Percentiles rank a stretch among this genome's conserved stretches.
Evolutionary conservation across 306 rosid species (phyloP).

Genomic region (Sicyos baderoa): DNA sequence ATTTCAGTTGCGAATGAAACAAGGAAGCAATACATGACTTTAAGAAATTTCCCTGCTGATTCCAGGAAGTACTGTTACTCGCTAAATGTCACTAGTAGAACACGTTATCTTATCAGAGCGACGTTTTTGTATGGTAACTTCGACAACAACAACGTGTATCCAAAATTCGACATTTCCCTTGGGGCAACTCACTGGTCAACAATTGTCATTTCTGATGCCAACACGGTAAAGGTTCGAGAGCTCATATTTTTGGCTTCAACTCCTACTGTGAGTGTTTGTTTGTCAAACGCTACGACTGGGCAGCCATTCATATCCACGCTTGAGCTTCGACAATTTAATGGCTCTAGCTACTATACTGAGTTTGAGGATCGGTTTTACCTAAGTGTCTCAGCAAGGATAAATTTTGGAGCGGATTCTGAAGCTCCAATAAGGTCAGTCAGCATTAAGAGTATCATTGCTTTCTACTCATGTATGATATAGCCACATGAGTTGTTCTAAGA

Average conservation of each 20-base stretch:
- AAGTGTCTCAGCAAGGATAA: slow-evolving; percentile 92
- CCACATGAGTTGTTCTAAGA: background rate
- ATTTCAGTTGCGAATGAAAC: slow-evolving; percentile 64
- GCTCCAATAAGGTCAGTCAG: slow-evolving; percentile 58
- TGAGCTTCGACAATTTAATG: slow-evolving; percentile 94
- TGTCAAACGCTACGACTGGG: slow-evolving; percentile 98
- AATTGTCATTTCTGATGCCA: slow-evolving; percentile 80
- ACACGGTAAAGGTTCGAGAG: slow-evolving; percentile 49
- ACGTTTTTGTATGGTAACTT: slow-evolving; percentile 92
- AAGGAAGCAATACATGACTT: slow-evolving; percentile 56
- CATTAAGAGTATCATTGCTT: background rate
- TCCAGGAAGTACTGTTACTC: slow-evolving; percentile 80
- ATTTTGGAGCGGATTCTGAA: slow-evolving; percentile 79
- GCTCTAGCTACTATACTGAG: slow-evolving; percentile 61
- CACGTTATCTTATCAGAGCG: slow-evolving; percentile 76
- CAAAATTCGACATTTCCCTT: slow-evolving; percentile 76
- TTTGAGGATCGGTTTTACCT: slow-evolving; percentile 64
- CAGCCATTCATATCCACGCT: slow-evolving; percentile 89
- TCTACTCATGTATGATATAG: background rate
- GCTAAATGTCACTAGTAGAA: slow-evolving; percentile 66
- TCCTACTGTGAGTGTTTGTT: slow-evolving; percentile 70
- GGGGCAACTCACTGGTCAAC: slow-evolving; percentile 94
- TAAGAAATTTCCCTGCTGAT: slow-evolving; percentile 84
- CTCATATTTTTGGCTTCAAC: slow-evolving; percentile 75
- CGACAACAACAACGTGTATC: slow-evolving; percentile 77